Evolutionary conservation across 768 basidiomycete species (phyloP), one percentile per base, ranked within the genome.

Genomic region (Lactarius sanguifluus): DNA sequence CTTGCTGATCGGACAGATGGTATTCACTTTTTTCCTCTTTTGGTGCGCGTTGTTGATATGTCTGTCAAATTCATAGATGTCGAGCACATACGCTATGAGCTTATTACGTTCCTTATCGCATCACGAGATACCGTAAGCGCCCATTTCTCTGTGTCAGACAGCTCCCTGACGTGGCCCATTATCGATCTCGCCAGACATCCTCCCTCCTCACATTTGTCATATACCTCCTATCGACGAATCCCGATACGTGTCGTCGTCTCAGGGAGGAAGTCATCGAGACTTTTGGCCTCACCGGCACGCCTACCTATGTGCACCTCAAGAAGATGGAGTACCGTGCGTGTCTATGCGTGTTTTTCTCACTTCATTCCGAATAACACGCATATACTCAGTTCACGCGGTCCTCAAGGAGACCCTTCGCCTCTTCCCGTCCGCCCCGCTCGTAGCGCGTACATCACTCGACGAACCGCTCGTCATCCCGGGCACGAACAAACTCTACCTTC

Each of bases 181-280:
- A 50, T 50, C 47, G 23, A 50, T 50, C 10, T 8, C 23, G 4
- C 45, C 16, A 69, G 69, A 79, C 78, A 1, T 76, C 76, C 20
- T 70, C 73, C 5, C 75, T 74, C 10, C 60, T 79, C 30, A 77
- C 77, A 0, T 76, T 75, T 43, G 71, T 72, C 6, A 66, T 78
- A 5, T 79, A 79, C 67, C 67, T 75, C 34, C 71, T 80, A 36
- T 70, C 74, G 16, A 64, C 73, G 59, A 67, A 78, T 61, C 77
- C 77, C 1, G 70, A 72, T 1, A 71, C 77, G 20, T 69, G 75
- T 61, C 50, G 62, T 57, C 73, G 74, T 12, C 71, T 80, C 8
- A 72, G 77, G 12, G 71, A 71, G 28, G 79, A 80, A 58, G 71
- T 80, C 30, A 32, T 79, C 15, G 68, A 71, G 8, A 72, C 68